Evolutionary conservation across 805 yeast species (phyloP), one percentile per base, ranked within the genome.

Genomic region (Candida khao-thaluensis): DNA sequence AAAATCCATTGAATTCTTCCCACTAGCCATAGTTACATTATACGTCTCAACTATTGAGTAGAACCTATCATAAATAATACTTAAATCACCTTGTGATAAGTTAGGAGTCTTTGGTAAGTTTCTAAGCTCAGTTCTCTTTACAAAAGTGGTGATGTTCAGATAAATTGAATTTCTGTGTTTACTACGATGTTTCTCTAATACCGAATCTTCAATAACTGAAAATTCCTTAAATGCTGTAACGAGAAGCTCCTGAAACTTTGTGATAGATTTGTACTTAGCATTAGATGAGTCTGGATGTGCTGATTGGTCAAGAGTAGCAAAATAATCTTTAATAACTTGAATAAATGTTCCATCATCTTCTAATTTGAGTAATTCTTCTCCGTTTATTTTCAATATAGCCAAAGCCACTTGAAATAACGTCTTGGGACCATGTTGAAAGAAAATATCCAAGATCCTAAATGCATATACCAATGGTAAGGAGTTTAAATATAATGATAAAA

Each of bases 391-490:
- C 35, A 93, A 63, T n/a, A 93, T 77, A 0, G 97, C 99, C 43
- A 93, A 66, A 0, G 96, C 95, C 6, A 93, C 90, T 62, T 93
- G 98, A 57, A 93, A 95, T 17, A 93, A 66, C 0, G 93, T 83
- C 48, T 81, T 81, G 2, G 95, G 81, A 1, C 99, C 99, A 59
- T 89, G 89, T 41, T 86, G 71, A 59, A 93, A 85, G 55, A 93
- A 82, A 16, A 89, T 83, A 60, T 93, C 99, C 53, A 91, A 74
- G 33, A 93, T 85, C 58, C 98, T 71, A 53, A 89, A 86, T 2
- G 99, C 96, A 64, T 80, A 91, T 5, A 89, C 89, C 49, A 93
- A 66, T 0, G 99, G 99, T 95, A 93, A 89, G 0, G 96, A 82
- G 50, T 85, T 90, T 49, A 91, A 75, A 59, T 86, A 93, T 27